phyloP scores from a whole-genome alignment of 306 rosid species.

The Cyclanthera cordifolia region DNA sequence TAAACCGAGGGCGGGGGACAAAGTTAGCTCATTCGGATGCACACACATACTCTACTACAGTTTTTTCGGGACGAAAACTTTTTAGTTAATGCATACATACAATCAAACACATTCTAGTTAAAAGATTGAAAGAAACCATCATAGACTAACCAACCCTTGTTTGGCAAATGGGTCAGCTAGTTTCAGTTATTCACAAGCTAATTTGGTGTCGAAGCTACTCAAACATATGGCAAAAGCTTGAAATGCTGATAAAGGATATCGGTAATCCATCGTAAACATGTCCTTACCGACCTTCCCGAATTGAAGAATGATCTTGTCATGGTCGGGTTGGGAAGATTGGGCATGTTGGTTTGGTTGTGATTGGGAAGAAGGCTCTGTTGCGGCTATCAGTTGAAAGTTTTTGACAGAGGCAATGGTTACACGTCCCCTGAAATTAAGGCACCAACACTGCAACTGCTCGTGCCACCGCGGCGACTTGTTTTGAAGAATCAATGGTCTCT shows the following conservation, averaged over 20 bases:
- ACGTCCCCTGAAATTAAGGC: conserved; percentile 75
- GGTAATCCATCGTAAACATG: conserved; percentile 85
- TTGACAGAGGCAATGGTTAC: conserved; percentile 79
- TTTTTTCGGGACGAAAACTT: not conserved
- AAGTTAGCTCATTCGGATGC: not conserved
- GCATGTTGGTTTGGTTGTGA: conserved; percentile 33
- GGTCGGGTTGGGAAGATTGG: conserved; percentile 60
- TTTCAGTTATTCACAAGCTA: conserved; percentile 71
- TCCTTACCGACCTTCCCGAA: conserved; percentile 81
- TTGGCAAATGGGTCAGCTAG: not conserved
- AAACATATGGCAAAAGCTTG: conserved; percentile 84
- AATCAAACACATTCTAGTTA: not conserved
- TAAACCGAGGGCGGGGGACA: not conserved
- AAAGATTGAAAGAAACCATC: not conserved
- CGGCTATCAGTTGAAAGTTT: conserved; percentile 76
- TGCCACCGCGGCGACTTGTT: conserved; percentile 96
- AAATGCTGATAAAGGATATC: conserved; percentile 73
- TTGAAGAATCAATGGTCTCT: conserved; percentile 57
- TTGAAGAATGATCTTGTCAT: conserved; percentile 68
- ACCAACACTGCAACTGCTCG: conserved; percentile 79
- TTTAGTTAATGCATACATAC: conserved; percentile 9
- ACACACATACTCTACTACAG: not conserved
- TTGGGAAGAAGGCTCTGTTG: conserved; percentile 43
- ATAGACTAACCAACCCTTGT: not conserved
- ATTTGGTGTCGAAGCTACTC: conserved; percentile 78